Evolutionary conservation across 1,139 yeast genomes (phyloP), one percentile per base, ranked within the genome.

Genomic region (Pichia sp.): DNA sequence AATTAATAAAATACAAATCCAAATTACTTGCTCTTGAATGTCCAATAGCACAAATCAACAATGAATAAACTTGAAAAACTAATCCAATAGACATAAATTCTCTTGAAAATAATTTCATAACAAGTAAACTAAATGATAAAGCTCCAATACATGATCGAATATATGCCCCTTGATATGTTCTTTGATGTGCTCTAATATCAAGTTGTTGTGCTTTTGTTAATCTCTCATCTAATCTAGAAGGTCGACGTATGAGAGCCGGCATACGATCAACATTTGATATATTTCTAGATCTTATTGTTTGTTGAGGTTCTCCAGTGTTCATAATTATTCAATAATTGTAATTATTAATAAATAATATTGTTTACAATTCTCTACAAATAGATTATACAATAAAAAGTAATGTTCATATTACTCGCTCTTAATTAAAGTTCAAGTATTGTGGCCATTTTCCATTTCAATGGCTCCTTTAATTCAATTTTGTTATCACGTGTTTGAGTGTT

Each of bases 81-180:
- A 73, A 62, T 0, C 80, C 80, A 23, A 76, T 62, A 0, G 75
- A 73, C 43, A 74, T 61, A 50, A 75, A 76, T 48, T 75, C 79
- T 39, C 56, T 62, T 20, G 76, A 69, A 53, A 76, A 76, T 32
- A 76, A 57, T 56, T 74, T 75, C 51, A 76, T 66, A 33, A 76
- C 68, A 37, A 74, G 41, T 19, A 57, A 40, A 38, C 65, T 53
- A 38, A 61, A 61, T 3, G 63, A 55, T 22, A 61, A 39, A 27
- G 59, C 48, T 3, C 64, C 64, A 20, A 76, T 59, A 24, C 80
- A 73, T 3, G 78, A 68, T 41, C 81, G 55, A 11, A 78, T 68
- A 51, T 76, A 76, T 4, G 81, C 79, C 0, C 81, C 81, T 55
- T 76, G 80, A 51, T 76, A 76, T 1, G 81, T 76, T 48, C 81